phyloP scores from a whole-genome alignment of 768 basidiomycete genomes.

The Boletus sensibilis region DNA sequence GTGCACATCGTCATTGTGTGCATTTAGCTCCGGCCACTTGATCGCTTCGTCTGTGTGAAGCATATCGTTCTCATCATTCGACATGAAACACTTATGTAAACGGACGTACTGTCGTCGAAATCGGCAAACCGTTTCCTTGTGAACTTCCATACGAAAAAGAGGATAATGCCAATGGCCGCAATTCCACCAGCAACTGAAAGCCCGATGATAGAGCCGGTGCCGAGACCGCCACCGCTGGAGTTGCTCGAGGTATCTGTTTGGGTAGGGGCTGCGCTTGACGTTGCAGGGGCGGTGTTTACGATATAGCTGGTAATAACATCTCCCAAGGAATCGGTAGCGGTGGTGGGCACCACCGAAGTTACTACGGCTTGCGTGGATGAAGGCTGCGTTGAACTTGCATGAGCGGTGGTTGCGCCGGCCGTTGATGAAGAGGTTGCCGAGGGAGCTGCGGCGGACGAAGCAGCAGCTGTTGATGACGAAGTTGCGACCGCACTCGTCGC shows the following conservation, averaged over 20 bases:
- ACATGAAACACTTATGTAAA: conserved; percentile 14
- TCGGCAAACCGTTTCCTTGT: conserved; percentile 73
- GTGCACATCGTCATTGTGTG: conserved; percentile 55
- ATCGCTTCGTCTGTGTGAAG: conserved; percentile 66
- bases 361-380: neutral
- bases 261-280: conserved; percentile 30
- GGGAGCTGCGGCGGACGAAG: conserved; percentile 12
- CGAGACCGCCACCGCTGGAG: conserved; percentile 39
- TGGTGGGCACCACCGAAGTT: conserved; percentile 14
- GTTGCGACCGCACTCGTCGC: neutral
- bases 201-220: conserved; percentile 74
- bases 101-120: conserved; percentile 74
- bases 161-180: conserved; percentile 65
- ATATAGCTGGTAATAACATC: conserved; percentile 26
- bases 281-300: conserved; percentile 5
- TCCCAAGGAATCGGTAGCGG: conserved; percentile 34
- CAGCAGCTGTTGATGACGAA: conserved; percentile 4
- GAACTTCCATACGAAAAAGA: conserved; percentile 85
- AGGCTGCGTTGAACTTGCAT: conserved; percentile 1
- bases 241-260: conserved; percentile 17
- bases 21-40: conserved; percentile 88
- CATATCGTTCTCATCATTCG: neutral
- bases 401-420: neutral
- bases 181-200: conserved; percentile 81
- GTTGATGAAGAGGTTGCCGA: conserved; percentile 2